Evolutionary conservation across 73 alveolate genomes (phyloP).

Genomic region (Blepharisma stoltei): DNA sequence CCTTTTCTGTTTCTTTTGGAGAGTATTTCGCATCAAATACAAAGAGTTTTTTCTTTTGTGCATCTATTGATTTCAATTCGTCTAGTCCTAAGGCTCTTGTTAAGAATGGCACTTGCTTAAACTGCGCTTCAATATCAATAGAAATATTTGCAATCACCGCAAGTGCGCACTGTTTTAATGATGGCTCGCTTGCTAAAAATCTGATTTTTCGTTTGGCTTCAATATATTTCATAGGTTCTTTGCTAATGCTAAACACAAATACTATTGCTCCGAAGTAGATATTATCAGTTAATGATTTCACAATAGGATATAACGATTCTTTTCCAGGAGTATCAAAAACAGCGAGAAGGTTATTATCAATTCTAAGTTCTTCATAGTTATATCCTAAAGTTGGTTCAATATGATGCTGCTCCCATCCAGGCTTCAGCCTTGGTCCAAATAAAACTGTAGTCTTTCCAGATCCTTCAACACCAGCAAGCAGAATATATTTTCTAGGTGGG

Average conservation of each 20-base stretch:
- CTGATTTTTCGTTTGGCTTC: conserved; percentile 5
- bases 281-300: not conserved
- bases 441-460: conserved; percentile 30
- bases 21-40: conserved; percentile 21
- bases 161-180: conserved; percentile 7
- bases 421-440: not conserved
- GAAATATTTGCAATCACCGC: not conserved
- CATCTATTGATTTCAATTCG: not conserved
- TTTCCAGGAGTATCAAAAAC: conserved; percentile 24
- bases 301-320: conserved; percentile 12
- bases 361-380: conserved; percentile 26
- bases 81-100: conserved; percentile 2
- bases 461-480: conserved; percentile 17
- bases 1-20: conserved; percentile 21
- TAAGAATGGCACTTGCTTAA: not conserved
- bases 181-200: conserved; percentile 12
- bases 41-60: not conserved
- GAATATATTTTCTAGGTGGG: not conserved
- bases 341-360: not conserved
- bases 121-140: conserved; percentile 13
- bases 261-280: not conserved
- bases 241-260: not conserved
- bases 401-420: conserved; percentile 27
- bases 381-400: not conserved
- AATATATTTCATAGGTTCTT: conserved; percentile 4